Percentiles rank a stretch among this genome's conserved stretches.
phyloP scores from a whole-genome alignment of 768 basidiomycete genomes.

The Tulasnella sp. region DNA sequence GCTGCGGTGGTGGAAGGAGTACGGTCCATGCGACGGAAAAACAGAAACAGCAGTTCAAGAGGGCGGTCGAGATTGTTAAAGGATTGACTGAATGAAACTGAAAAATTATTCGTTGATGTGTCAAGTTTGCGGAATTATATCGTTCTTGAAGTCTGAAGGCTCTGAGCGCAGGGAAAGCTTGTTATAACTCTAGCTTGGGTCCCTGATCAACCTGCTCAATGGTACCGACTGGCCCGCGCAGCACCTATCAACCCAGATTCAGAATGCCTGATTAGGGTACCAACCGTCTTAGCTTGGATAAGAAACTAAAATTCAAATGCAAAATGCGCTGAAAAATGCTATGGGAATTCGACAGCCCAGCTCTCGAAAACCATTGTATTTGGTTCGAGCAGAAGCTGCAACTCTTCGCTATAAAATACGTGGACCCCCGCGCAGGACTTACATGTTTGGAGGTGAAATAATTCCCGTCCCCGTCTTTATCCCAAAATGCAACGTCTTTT shows the following conservation, averaged over 20 bases:
- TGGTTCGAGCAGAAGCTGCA: neutral
- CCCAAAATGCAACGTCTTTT: constrained; percentile 1
- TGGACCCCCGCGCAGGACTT: neutral
- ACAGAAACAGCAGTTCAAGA: constrained; percentile 57
- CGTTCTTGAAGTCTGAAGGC: neutral
- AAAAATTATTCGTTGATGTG: neutral
- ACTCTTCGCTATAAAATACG: neutral
- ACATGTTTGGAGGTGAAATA: neutral
- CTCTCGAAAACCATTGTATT: neutral
- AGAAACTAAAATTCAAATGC: neutral
- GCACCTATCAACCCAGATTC: neutral
- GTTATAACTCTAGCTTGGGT: no score
- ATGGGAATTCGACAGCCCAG: neutral
- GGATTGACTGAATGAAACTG: constrained; percentile 9
- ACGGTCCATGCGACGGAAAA: constrained; percentile 46
- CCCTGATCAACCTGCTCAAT: no score
- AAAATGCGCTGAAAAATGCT: neutral
- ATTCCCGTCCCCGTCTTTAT: neutral
- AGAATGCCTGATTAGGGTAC: neutral
- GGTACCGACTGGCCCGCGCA: no score
- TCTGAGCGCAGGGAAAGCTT: no score
- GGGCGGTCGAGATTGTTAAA: constrained; percentile 61
- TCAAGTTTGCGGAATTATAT: neutral
- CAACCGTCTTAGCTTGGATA: neutral
- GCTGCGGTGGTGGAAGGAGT: constrained; percentile 49